These are phyloP conservation scores for Aechmea fasciata DNA, from an alignment of 176 grass and related monocot species.

Conservation along the genomic window DNA sequence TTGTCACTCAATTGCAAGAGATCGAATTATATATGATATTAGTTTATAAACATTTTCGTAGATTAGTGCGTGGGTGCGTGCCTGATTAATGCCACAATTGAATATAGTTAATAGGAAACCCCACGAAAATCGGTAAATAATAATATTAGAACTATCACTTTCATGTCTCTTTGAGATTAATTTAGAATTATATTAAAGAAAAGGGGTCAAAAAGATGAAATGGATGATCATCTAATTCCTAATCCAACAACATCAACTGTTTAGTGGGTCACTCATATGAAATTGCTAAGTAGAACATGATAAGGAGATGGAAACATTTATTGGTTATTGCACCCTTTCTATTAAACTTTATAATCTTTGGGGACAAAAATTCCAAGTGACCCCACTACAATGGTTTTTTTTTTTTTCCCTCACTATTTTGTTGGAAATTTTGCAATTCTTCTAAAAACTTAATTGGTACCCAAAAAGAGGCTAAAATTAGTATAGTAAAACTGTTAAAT, in stretches of 20 bases:
- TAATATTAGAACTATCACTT: constrained; percentile 7
- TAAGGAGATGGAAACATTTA: constrained; percentile 3
- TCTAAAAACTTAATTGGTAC: too few relatives aligned
- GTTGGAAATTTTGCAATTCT: too few relatives aligned
- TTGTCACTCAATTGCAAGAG: not conserved
- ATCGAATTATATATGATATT: too few relatives aligned
- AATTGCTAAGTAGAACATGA: constrained; percentile 2
- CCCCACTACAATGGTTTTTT: too few relatives aligned
- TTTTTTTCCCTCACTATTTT: too few relatives aligned
- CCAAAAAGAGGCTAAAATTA: too few relatives aligned
- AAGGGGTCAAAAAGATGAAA: constrained; percentile 33
- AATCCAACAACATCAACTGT: constrained; percentile 14
- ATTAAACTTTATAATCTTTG: not conserved
- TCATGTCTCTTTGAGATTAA: constrained; percentile 22
- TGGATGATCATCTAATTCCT: constrained; percentile 19
- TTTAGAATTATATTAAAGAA: constrained; percentile 20
- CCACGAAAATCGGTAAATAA: not conserved
- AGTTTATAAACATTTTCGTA: not conserved
- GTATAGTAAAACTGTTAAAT: too few relatives aligned
- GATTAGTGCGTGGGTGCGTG: constrained; percentile 2
- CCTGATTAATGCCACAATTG: not conserved
- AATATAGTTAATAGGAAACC: not conserved
- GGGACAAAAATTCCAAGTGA: too few relatives aligned
- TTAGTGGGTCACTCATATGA: constrained; percentile 26
- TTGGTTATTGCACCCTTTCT: not conserved